Evolutionary conservation across 306 rosid species (phyloP).

Genomic region (Acacia melanoxylon): DNA sequence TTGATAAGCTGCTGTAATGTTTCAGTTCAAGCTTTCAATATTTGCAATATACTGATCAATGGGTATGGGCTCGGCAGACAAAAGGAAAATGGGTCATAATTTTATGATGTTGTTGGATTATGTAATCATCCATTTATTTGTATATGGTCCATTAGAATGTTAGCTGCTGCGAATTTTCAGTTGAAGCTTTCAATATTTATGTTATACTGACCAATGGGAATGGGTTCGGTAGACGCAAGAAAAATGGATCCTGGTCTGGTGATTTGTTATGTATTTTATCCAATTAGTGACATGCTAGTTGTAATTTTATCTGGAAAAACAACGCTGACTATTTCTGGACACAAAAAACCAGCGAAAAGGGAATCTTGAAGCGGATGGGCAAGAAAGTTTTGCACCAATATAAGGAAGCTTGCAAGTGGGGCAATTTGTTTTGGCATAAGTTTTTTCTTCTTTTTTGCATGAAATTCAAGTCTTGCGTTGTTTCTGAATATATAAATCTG

Average conservation of each 20-base stretch:
- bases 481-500: background rate
- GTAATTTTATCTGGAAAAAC: background rate
- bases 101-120: background rate
- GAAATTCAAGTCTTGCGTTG: background rate
- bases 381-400: background rate
- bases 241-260: conserved; percentile 7
- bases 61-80: background rate
- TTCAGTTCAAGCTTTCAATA: background rate
- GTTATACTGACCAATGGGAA: background rate
- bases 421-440: background rate
- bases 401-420: background rate
- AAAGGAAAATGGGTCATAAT: conserved; percentile 10
- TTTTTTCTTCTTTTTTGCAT: background rate
- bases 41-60: background rate
- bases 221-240: background rate
- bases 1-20: background rate
- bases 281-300: background rate
- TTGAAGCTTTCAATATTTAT: background rate
- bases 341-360: background rate
- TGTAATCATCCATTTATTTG: background rate
- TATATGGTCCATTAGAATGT: background rate
- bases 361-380: background rate
- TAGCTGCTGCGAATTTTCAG: background rate
- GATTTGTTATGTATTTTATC: background rate
- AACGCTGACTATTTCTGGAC: background rate